A percentile compares a stretch with the other conserved stretches of the same genome.
phyloP scores from a whole-genome alignment of 768 basidiomycete species.

The Lactarius hengduanensis region DNA sequence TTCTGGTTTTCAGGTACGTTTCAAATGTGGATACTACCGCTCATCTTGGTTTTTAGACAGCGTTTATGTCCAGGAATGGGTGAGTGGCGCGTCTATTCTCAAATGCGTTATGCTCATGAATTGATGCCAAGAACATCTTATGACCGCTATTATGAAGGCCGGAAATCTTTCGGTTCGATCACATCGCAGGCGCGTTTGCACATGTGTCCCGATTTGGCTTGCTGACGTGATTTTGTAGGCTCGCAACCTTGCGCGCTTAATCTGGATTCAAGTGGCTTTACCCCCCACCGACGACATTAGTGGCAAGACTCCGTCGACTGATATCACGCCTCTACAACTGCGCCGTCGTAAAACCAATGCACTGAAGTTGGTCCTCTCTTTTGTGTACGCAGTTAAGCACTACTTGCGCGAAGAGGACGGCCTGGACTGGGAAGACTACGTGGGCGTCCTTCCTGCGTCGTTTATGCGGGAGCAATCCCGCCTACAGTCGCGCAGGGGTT shows the following conservation, averaged over 20 bases:
- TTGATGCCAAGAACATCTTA: conserved; percentile 65
- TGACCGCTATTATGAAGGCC: conserved; percentile 85
- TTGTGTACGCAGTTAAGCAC: conserved; percentile 72
- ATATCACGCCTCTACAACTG: conserved; percentile 51
- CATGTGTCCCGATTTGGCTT: not conserved
- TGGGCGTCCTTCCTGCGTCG: conserved; percentile 60
- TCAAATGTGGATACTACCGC: not conserved
- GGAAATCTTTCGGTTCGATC: conserved; percentile 76
- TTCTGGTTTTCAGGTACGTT: conserved; percentile 79
- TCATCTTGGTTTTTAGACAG: not conserved
- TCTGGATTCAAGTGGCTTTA: conserved; percentile 78
- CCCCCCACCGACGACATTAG: conserved; percentile 56
- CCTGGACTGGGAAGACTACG: conserved; percentile 62
- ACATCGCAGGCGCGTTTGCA: conserved; percentile 52
- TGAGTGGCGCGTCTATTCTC: conserved; percentile 31
- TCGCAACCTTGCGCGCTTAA: conserved; percentile 71
- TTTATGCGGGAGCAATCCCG: conserved; percentile 44
- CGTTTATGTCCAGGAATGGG: conserved; percentile 54
- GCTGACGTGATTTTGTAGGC: conserved; percentile 37
- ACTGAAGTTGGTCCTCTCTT: conserved; percentile 65
- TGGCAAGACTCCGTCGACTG: conserved; percentile 50
- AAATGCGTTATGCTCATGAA: not conserved
- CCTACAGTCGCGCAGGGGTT: conserved; percentile 34
- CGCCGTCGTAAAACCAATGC: conserved; percentile 66
- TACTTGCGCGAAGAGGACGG: conserved; percentile 87